Base-by-base conservation (phyloP, 148 eudicot species). In the Rhododendron ferrugineum region DNA sequence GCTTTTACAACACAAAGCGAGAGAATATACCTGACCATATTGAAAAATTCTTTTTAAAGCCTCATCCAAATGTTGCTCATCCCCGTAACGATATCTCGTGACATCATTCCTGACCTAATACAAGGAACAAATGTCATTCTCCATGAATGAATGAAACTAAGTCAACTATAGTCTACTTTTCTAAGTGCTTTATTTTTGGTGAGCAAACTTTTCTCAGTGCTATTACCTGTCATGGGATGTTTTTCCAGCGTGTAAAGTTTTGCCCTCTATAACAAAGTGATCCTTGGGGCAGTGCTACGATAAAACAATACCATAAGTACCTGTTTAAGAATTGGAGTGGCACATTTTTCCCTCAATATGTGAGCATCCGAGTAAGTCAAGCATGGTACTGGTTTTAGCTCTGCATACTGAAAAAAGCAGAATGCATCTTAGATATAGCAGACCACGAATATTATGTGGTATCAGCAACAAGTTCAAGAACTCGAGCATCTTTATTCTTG, bases 301-400 rank as follows among this genome's bases (percentile, higher is more conserved):
- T 56, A 60, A 50, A 86, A 36, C 76, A 80, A 84, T 62, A 78
- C 22, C 34, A 70, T 23, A 80, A 3, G 18, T 82, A 95, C 99
- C 99, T 97, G 99, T 91, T 94, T 92, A 76, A 94, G 92, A 86
- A 95, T 89, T 82, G 89, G 89, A 76, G 99, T 97, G 54, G 96
- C 92, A 88, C 98, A 97, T 91, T 93, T 93, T 78, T 92, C 99
- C 88, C 98, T 93, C 85, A 97, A 81, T 49, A 11, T 79, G 75
- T 88, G 84, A 91, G 99, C 98, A 93, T 95, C 93, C 44, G 94
- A 76, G 86, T 95, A 95, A 46, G 98, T 94, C 92, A 95, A 84
- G 88, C 99, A 97, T 37, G 98, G 98, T n/a, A 97, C 99, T 34
- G 99, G 99, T 88, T 97, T 95, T 86, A 97, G 95, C 87, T 97